phyloP scores from a whole-genome alignment of 305 asterid species.

The Solanum hybrid region DNA sequence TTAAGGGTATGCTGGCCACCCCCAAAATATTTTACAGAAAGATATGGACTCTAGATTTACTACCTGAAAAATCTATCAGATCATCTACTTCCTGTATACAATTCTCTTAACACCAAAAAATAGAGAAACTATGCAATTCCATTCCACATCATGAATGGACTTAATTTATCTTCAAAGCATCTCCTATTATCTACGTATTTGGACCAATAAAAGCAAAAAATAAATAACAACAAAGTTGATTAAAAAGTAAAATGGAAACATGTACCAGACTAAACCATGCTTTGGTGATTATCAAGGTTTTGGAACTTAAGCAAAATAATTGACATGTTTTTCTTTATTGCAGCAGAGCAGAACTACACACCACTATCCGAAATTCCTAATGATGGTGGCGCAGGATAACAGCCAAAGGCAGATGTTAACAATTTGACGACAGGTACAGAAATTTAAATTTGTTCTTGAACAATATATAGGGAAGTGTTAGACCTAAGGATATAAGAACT shows the following conservation, averaged over 20 bases:
- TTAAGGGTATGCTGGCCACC: not conserved
- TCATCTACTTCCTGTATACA: not conserved
- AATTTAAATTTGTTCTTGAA: not conserved
- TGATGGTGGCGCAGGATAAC: not conserved
- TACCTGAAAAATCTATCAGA: not conserved
- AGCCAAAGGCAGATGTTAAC: not conserved
- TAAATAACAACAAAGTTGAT: not conserved
- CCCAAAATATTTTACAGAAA: not conserved
- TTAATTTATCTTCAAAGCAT: not conserved
- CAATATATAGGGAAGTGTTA: not conserved
- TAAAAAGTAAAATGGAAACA: not conserved
- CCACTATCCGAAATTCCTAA: not conserved
- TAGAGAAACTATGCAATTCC: not conserved
- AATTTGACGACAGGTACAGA: not conserved
- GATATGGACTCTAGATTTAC: not conserved
- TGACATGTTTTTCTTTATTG: not conserved
- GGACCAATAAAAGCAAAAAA: not conserved
- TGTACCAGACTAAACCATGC: not conserved
- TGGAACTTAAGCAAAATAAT: not conserved
- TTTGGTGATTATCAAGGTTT: not conserved
- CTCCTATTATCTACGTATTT: not conserved
- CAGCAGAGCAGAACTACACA: not conserved
- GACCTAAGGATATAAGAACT: not conserved
- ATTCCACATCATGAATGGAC: not conserved
- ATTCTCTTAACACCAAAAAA: not conserved